These are phyloP conservation scores for Penicillium alfredii DNA, from an alignment of 495 filamentous ascomycete species.

Conservation along the genomic window DNA sequence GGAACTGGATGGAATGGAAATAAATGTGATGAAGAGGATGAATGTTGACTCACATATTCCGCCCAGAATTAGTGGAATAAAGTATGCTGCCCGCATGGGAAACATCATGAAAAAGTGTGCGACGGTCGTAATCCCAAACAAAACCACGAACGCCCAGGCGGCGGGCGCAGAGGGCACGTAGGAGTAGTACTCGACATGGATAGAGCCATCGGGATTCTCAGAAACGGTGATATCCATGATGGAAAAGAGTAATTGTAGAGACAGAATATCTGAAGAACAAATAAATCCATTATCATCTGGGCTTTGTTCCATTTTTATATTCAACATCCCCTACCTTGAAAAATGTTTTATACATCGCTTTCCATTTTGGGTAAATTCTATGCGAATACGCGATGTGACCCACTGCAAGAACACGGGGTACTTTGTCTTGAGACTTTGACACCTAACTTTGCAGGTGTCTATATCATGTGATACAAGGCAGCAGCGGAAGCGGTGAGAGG, in stretches of 20 bases:
- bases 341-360: background rate
- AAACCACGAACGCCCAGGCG: constrained; percentile 41
- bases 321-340: background rate
- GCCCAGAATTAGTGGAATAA: constrained; percentile 51
- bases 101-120: constrained; percentile 39
- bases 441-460: no score
- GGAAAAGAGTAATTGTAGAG: background rate
- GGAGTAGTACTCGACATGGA: constrained; percentile 40
- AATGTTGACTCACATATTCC: constrained; percentile 43
- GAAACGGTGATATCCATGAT: constrained; percentile 34
- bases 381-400: background rate
- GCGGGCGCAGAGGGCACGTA: constrained; percentile 44
- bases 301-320: constrained; percentile 15
- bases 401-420: no score
- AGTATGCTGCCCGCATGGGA: constrained; percentile 44
- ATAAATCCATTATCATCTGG: no score
- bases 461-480: no score
- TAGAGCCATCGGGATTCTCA: constrained; percentile 26
- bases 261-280: no score
- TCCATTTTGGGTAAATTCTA: background rate
- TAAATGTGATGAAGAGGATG: background rate
- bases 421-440: no score
- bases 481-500: no score
- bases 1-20: background rate
- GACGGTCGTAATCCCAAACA: constrained; percentile 39